Evolutionary conservation across 225 moss, liverwort and hornwort genomes (phyloP).

Genomic region (Pleurozium schreberi): DNA sequence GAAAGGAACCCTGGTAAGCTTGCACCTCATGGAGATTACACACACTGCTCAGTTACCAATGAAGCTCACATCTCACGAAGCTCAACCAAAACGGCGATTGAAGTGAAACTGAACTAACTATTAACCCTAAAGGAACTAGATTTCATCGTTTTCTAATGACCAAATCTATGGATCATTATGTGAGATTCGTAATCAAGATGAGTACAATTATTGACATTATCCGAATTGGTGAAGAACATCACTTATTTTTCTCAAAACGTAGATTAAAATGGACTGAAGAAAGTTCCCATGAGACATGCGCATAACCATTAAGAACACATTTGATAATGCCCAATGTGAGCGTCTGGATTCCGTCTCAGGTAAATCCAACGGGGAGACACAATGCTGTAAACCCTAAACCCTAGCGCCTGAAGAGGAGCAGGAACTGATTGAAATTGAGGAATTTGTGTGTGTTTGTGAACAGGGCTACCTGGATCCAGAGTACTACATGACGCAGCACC

Average conservation of each 20-base stretch:
- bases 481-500: conserved; percentile 62
- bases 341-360: background rate
- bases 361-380: background rate
- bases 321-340: background rate
- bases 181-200: background rate
- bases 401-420: background rate
- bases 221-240: background rate
- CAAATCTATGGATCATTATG: background rate
- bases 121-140: background rate
- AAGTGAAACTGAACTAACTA: background rate
- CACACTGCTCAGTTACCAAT: background rate
- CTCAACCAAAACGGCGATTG: background rate
- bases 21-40: background rate
- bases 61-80: background rate
- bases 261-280: background rate
- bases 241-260: background rate
- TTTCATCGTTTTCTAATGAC: background rate
- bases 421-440: background rate
- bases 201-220: background rate
- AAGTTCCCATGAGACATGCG: background rate
- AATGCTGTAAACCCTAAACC: no score
- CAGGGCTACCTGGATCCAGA: conserved; percentile 93
- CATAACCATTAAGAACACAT: background rate
- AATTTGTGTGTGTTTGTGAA: background rate
- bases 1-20: conserved; percentile 76